A percentile compares a stretch with the other conserved stretches of the same genome.
Conservation (phyloP, 352 stramenopile genomes). For the Globisporangium cystogenes region DNA sequence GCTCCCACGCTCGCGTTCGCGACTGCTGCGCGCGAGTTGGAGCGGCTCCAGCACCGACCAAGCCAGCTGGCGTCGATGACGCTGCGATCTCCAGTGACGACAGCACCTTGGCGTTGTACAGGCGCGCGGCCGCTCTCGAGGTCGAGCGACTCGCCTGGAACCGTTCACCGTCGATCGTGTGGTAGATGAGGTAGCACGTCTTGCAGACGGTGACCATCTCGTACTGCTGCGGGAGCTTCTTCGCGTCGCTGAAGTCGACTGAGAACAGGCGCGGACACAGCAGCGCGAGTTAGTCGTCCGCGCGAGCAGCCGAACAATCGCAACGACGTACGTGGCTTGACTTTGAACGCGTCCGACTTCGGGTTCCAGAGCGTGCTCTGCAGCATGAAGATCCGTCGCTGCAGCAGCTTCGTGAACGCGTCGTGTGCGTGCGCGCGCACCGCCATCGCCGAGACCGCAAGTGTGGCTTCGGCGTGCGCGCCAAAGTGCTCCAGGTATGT, state of each 20-base stretch:
- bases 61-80: neutral
- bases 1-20: constrained; percentile 4
- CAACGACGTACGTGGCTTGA: constrained; percentile 30
- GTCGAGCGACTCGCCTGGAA: constrained; percentile 35
- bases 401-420: constrained; percentile 38
- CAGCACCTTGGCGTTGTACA: constrained; percentile 24
- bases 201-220: constrained; percentile 41
- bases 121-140: constrained; percentile 18
- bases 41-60: neutral
- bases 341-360: constrained; percentile 48
- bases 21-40: neutral
- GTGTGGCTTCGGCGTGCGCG: constrained; percentile 38
- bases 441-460: constrained; percentile 9
- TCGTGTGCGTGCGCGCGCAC: constrained; percentile 10
- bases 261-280: neutral
- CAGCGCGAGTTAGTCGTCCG: neutral
- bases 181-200: constrained; percentile 46
- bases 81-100: neutral
- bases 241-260: constrained; percentile 50
- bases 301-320: neutral
- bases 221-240: constrained; percentile 37
- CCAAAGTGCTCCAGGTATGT: constrained; percentile 50
- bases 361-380: constrained; percentile 68
- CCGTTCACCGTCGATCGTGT: constrained; percentile 37
- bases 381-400: constrained; percentile 65